Percentiles rank a stretch among this genome's conserved stretches.
These are phyloP conservation scores for Kwoniella mangroviensis DNA, from an alignment of 768 basidiomycete genomes.

Conservation along the genomic window DNA sequence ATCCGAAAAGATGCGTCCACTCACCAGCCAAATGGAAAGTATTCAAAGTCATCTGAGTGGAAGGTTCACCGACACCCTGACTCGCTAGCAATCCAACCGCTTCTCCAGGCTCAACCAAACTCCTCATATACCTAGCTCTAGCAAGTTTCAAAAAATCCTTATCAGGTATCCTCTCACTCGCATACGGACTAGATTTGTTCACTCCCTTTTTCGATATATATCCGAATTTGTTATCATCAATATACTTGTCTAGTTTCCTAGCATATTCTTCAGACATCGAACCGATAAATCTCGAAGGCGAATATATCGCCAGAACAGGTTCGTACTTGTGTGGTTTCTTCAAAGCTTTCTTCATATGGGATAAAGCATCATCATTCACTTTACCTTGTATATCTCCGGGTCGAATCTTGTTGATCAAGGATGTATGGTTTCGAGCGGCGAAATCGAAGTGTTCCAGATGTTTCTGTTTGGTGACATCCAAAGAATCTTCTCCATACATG, in stretches of 20 bases:
- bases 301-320: conserved; percentile 75
- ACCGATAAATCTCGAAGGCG: conserved; percentile 79
- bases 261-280: conserved; percentile 93
- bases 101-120: conserved; percentile 94
- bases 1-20: conserved; percentile 26
- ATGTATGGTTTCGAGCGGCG: conserved; percentile 79
- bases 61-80: conserved; percentile 97
- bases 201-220: conserved; percentile 59
- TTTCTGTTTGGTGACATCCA: conserved; percentile 97
- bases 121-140: conserved; percentile 90
- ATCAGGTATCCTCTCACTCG: conserved; percentile 50
- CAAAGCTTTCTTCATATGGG: conserved; percentile 87
- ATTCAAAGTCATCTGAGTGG: conserved; percentile 99
- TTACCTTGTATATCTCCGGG: conserved; percentile 66
- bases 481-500: conserved; percentile 91
- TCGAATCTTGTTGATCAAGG: conserved; percentile 72
- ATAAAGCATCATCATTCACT: conserved; percentile 66
- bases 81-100: conserved; percentile 97
- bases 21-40: conserved; percentile 98
- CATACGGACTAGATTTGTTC: conserved; percentile 55
- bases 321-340: conserved; percentile 74
- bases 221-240: conserved; percentile 71
- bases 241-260: conserved; percentile 74
- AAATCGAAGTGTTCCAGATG: conserved; percentile 94
- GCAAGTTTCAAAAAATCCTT: conserved; percentile 75